Conservation (phyloP, 2,329 filamentous ascomycete genomes). For the Aureobasidium leucospermi region DNA sequence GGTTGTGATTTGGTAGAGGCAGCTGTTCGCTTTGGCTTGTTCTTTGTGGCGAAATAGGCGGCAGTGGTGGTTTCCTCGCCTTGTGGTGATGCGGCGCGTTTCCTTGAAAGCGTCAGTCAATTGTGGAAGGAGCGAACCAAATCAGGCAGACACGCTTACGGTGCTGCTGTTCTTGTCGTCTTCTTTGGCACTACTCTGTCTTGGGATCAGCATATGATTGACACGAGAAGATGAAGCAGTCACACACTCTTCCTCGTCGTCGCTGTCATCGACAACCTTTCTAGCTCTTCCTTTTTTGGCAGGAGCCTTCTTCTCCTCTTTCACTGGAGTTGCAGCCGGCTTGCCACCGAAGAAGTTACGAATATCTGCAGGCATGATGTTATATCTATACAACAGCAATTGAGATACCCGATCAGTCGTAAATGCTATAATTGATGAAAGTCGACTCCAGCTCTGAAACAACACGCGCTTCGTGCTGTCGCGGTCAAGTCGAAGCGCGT, state of each 20-base stretch:
- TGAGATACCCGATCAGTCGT: background rate
- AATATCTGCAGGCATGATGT: conserved; percentile 72
- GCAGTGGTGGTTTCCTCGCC: conserved; percentile 54
- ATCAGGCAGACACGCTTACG: conserved; percentile 9
- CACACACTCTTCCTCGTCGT: conserved; percentile 52
- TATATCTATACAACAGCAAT: background rate
- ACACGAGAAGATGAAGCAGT: background rate
- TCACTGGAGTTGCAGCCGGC: conserved; percentile 47
- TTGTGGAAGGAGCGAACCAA: conserved; percentile 24
- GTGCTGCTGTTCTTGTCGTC: conserved; percentile 30
- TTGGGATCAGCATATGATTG: conserved; percentile 21
- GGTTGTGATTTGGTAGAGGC: conserved; percentile 20
- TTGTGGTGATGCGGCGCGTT: conserved; percentile 41
- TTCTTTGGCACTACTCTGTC: conserved; percentile 47
- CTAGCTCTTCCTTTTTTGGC: conserved; percentile 44
- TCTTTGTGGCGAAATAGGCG: conserved; percentile 53
- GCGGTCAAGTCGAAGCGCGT: conserved; percentile 1
- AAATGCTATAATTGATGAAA: background rate
- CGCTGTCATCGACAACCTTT: conserved; percentile 74
- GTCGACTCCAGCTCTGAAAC: background rate
- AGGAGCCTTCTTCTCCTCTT: conserved; percentile 32
- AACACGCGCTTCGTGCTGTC: conserved; percentile 1
- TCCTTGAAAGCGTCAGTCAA: conserved; percentile 28
- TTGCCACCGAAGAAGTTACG: conserved; percentile 83
- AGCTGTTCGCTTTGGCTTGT: conserved; percentile 46